Percentiles rank a stretch among this genome's conserved stretches.
Evolutionary conservation across 2,329 filamentous ascomycete genomes (phyloP).

Genomic region (Sclerotinia nivalis): DNA sequence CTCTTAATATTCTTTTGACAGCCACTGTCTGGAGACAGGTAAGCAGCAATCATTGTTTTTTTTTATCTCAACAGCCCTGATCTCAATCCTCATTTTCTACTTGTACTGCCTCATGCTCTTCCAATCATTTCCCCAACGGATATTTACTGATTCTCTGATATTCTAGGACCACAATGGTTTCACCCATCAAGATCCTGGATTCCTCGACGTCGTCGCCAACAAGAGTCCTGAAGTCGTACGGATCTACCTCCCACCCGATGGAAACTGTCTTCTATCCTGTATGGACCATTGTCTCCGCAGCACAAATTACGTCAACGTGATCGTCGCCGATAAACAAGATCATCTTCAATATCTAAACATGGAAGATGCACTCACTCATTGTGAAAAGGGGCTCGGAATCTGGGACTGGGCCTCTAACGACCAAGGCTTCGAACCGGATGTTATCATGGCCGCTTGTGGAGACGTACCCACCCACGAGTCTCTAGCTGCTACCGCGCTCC

Average conservation of each 20-base stretch:
- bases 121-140: neutral
- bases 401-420: slow-evolving; percentile 78
- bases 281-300: slow-evolving; percentile 75
- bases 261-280: slow-evolving; percentile 73
- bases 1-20: slow-evolving; percentile 77
- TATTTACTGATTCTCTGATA: neutral
- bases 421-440: slow-evolving; percentile 64
- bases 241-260: slow-evolving; percentile 79
- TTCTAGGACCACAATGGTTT: slow-evolving; percentile 70
- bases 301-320: slow-evolving; percentile 77
- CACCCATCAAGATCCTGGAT: slow-evolving; percentile 78
- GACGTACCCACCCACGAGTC: slow-evolving; percentile 75
- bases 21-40: slow-evolving; percentile 74
- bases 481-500: slow-evolving; percentile 71
- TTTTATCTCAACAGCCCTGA: neutral
- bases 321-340: slow-evolving; percentile 78
- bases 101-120: neutral
- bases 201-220: slow-evolving; percentile 77
- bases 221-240: slow-evolving; percentile 78
- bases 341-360: slow-evolving; percentile 75
- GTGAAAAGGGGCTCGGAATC: slow-evolving; percentile 76
- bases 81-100: neutral
- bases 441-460: slow-evolving; percentile 75
- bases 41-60: slow-evolving; percentile 46
- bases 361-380: slow-evolving; percentile 72